Evolutionary conservation across 768 basidiomycete genomes (phyloP).

Genomic region (Hypsizygus marmoreus): DNA sequence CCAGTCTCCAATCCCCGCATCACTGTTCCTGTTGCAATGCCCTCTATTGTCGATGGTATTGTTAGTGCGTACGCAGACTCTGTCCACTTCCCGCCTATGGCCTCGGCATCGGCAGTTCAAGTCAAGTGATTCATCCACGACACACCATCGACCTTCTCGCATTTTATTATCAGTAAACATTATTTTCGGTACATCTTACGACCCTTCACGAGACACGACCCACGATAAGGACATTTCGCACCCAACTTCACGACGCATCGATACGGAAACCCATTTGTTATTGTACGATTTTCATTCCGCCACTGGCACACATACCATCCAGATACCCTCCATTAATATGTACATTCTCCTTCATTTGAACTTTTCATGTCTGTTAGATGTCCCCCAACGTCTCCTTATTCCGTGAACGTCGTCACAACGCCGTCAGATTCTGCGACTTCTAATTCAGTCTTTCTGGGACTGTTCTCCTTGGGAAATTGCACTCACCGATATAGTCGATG

Average conservation of each 20-base stretch:
- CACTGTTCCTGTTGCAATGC: conserved; percentile 1
- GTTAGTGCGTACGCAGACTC: conserved; percentile 15
- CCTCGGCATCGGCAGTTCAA: neutral
- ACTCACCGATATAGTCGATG: conserved; percentile 5
- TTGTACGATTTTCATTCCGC: neutral
- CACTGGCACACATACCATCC: neutral
- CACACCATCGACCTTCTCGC: neutral
- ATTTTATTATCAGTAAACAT: conserved; percentile 2
- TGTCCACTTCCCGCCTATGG: conserved; percentile 13
- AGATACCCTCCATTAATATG: neutral
- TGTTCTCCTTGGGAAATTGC: too few relatives aligned
- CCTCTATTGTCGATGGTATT: conserved; percentile 10
- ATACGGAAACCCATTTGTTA: neutral
- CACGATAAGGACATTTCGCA: neutral
- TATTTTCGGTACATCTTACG: neutral
- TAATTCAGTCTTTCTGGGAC: too few relatives aligned
- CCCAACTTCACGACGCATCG: neutral
- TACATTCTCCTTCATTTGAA: neutral
- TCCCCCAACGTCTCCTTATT: too few relatives aligned
- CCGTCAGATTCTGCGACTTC: too few relatives aligned
- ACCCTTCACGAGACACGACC: conserved; percentile 1
- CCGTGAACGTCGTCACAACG: conserved; percentile 2
- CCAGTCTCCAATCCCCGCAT: neutral
- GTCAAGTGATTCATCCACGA: neutral
- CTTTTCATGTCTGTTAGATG: neutral